Evolutionary conservation across 2,329 filamentous ascomycete species (phyloP).

Genomic region (Camillea tinctor): DNA sequence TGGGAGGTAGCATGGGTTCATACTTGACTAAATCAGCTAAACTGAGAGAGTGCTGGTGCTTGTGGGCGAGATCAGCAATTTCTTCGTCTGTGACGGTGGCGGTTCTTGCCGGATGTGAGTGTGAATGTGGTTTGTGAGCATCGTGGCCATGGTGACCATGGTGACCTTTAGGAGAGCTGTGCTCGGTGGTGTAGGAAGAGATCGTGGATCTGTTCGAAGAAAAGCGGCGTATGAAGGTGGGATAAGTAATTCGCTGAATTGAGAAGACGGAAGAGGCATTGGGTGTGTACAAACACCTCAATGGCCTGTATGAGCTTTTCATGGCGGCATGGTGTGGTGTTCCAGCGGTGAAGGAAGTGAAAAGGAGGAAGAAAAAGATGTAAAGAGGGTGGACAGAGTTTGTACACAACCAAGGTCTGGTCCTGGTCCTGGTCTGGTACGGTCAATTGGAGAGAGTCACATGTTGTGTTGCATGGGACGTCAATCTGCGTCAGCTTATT

Average conservation of each 20-base stretch:
- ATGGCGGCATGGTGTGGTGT: slow-evolving; percentile 45
- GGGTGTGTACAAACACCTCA: slow-evolving; percentile 35
- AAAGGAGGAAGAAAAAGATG: slow-evolving; percentile 1
- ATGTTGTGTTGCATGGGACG: not conserved
- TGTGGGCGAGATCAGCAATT: slow-evolving; percentile 73
- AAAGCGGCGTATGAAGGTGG: slow-evolving; percentile 9
- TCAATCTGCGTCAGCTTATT: not conserved
- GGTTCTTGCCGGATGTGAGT: slow-evolving; percentile 43
- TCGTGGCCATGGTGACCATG: slow-evolving; percentile 8
- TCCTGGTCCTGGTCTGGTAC: no score
- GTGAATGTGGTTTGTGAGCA: slow-evolving; percentile 28
- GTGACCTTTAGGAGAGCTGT: slow-evolving; percentile 17
- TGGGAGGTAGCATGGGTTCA: slow-evolving; percentile 19
- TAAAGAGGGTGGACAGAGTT: not conserved
- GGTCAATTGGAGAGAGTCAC: not conserved
- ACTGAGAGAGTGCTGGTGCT: slow-evolving; percentile 77
- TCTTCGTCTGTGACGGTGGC: slow-evolving; percentile 67
- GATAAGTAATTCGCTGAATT: slow-evolving; percentile 2
- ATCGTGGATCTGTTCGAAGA: slow-evolving; percentile 17
- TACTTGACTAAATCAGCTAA: slow-evolving; percentile 88
- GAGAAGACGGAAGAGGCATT: slow-evolving; percentile 16
- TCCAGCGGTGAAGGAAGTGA: slow-evolving; percentile 12
- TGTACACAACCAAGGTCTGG: not conserved
- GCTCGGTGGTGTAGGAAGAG: slow-evolving; percentile 27
- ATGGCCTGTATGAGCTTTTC: slow-evolving; percentile 40